These are phyloP conservation scores for Fistulifera pelliculosa DNA, from an alignment of 108 stramenopile genomes.

Conservation along the genomic window DNA sequence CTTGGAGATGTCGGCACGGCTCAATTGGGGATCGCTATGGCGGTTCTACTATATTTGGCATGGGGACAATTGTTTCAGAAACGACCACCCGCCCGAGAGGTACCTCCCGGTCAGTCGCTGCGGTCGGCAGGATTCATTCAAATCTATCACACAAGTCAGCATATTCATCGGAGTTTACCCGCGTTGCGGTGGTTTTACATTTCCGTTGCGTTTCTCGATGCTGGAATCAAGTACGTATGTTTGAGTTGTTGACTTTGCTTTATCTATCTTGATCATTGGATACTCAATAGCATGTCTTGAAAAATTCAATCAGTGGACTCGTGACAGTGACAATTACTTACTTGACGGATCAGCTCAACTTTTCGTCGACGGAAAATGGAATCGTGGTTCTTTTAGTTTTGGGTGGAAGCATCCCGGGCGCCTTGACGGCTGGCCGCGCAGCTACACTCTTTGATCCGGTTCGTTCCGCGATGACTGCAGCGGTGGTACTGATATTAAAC, in stretches of 20 bases:
- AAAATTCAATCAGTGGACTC: too few relatives aligned
- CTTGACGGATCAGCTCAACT: conserved; percentile 30
- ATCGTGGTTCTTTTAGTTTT: conserved; percentile 30
- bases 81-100: conserved; percentile 29
- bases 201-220: conserved; percentile 34
- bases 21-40: conserved; percentile 31
- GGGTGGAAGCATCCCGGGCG: conserved; percentile 39
- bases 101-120: conserved; percentile 25
- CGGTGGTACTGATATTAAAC: conserved; percentile 11
- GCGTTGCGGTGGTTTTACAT: conserved; percentile 45
- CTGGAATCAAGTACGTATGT: conserved; percentile 34
- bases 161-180: conserved; percentile 22
- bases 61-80: conserved; percentile 42
- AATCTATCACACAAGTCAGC: conserved; percentile 24
- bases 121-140: conserved; percentile 37
- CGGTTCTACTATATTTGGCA: conserved; percentile 24
- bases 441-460: conserved; percentile 23
- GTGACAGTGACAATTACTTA: conserved; percentile 34
- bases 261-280: too few relatives aligned
- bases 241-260: too few relatives aligned
- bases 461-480: conserved; percentile 16
- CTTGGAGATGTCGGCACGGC: conserved; percentile 21
- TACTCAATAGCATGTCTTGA: too few relatives aligned
- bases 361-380: conserved; percentile 33
- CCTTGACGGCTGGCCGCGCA: conserved; percentile 12